Percentiles rank a stretch among this genome's conserved stretches.
phyloP scores from a whole-genome alignment of 257 asterid species.

The Orobanche coerulescens region DNA sequence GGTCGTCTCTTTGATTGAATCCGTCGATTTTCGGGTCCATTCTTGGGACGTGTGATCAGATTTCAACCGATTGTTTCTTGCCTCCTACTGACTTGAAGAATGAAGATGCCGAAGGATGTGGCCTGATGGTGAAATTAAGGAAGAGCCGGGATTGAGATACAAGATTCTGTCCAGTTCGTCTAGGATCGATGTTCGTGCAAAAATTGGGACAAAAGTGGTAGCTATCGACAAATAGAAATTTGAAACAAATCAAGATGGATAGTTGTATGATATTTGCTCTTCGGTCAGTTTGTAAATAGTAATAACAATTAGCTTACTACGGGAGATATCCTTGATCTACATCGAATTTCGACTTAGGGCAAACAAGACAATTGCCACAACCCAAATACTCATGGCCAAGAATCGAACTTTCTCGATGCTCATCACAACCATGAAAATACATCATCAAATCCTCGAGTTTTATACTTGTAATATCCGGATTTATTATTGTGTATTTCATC shows the following conservation, averaged over 20 bases:
- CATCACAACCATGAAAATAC: no score
- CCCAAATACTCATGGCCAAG: no score
- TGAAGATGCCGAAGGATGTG: conserved; percentile 36
- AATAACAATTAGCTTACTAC: background rate
- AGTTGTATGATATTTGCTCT: conserved; percentile 15
- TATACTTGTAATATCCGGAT: no score
- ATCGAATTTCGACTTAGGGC: no score
- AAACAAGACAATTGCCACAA: no score
- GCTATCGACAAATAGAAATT: conserved; percentile 43
- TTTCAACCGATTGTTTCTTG: conserved; percentile 27
- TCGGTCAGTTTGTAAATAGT: conserved; percentile 32
- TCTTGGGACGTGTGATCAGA: no score
- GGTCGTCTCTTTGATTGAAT: no score
- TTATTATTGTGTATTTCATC: no score
- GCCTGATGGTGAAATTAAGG: background rate
- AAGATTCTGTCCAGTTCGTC: conserved; percentile 22
- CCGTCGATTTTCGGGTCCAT: no score
- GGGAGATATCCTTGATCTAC: background rate
- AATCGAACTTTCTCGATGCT: no score
- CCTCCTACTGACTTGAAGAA: conserved; percentile 29
- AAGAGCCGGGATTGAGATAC: conserved; percentile 16
- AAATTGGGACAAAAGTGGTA: conserved; percentile 30
- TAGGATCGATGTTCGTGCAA: conserved; percentile 21
- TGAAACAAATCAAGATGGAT: conserved; percentile 20
- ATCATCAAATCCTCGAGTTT: no score